phyloP scores from a whole-genome alignment of 2,329 filamentous ascomycete genomes.

The Aureobasidium sp. region DNA sequence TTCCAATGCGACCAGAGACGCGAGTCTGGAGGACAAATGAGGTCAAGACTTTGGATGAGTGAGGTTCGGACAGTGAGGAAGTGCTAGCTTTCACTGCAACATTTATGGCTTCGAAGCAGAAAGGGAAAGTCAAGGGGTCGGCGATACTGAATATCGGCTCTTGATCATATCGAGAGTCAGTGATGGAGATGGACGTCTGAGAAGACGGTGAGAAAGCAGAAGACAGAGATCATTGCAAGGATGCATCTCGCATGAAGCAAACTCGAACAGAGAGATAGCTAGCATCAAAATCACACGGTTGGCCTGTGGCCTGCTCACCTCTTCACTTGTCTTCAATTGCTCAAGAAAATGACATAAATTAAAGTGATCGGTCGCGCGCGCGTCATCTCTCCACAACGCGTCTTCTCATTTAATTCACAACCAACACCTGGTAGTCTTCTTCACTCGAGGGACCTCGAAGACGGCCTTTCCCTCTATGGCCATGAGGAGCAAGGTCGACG shows the following conservation, averaged over 20 bases:
- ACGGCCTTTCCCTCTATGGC: background rate
- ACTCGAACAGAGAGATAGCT: too few species aligned
- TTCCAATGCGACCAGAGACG: background rate
- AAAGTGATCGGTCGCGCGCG: constrained; percentile 6
- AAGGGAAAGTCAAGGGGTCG: background rate
- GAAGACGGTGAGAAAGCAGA: background rate
- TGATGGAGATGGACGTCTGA: background rate
- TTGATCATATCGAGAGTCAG: background rate
- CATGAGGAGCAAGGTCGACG: background rate
- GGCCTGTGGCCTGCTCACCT: background rate
- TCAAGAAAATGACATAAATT: background rate
- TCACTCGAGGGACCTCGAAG: background rate
- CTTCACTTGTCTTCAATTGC: background rate
- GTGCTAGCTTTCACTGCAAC: background rate
- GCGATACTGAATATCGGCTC: background rate
- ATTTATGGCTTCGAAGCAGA: background rate
- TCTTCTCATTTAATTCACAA: background rate
- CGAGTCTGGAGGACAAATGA: too few species aligned
- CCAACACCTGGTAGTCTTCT: background rate
- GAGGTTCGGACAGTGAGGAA: background rate
- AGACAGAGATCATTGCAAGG: background rate
- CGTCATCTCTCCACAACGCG: constrained; percentile 9
- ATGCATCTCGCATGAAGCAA: background rate
- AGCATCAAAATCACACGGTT: too few species aligned
- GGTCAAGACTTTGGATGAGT: background rate